Base-by-base conservation (phyloP, 306 rosid genomes). In the Vigna angularis region DNA sequence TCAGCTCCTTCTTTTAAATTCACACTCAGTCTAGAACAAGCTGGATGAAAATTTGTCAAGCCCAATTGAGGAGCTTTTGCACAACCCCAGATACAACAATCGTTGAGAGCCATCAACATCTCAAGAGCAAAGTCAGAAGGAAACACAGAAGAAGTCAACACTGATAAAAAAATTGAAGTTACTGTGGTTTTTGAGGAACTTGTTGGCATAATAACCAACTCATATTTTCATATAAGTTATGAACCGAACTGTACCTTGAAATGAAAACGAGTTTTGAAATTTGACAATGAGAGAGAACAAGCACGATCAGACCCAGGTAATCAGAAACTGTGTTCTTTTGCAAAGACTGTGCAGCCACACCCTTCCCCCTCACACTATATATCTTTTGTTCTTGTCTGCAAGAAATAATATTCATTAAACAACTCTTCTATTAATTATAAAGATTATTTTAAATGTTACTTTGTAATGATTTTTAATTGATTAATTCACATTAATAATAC, bases 21-120 rank as follows among this genome's bases (percentile, higher is more conserved):
- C 74, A 81, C 57, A 73, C 67, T 64, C 47, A 64, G 2, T 67
- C 80, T 79, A 77, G 68, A 75, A 78, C 55, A 66, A 6, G 38
- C 30, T 9, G 66, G 59, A 62, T 81, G 64, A 50, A 57, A 83
- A 74, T 79, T 88, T 1, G 87, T 80, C 20, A 80, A 13, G 28
- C 86, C 84, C 61, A 75, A 69, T 56, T 74, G 73, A 70, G 72
- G 55, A 74, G 82, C 36, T 56, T 78, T 82, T 83, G 74, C 72
- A 57, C 72, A 75, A 34, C 66, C 66, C 42, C 20, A 61, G 66
- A 15, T 61, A 42, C 42, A 30, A 61, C 18, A 7, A 30, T 66
- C 62, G 22, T 79, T 83, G 11, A 88, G 79, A 88, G 90, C 97
- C 97, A 91, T 91, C 50, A 70, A 34, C 20, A 80, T 24, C 72